A percentile compares a stretch with the other conserved stretches of the same genome.
Evolutionary conservation across 176 grass and related monocot genomes (phyloP).

Genomic region (Calamus simplicifolius): DNA sequence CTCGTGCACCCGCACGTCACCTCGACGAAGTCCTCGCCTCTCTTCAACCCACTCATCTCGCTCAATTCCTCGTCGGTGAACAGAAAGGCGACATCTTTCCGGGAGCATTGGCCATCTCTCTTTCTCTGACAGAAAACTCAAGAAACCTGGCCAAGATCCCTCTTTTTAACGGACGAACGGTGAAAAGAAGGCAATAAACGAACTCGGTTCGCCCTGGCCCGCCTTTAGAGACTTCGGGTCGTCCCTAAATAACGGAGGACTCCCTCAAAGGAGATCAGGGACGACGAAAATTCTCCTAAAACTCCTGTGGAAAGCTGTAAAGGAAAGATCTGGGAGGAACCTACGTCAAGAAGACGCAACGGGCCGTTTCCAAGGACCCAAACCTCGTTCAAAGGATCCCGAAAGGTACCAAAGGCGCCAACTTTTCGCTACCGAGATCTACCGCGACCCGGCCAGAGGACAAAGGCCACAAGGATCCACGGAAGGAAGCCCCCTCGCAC

Average conservation of each 20-base stretch:
- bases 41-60: constrained; percentile 64
- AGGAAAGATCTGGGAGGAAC: too few relatives aligned
- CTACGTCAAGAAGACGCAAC: too few relatives aligned
- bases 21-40: constrained; percentile 54
- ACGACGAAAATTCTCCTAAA: constrained; percentile 5
- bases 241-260: background rate
- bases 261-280: background rate
- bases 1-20: constrained; percentile 97
- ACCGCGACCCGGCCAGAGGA: constrained; percentile 2
- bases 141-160: constrained; percentile 40
- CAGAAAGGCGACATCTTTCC: constrained; percentile 23
- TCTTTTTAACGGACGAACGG: constrained; percentile 27
- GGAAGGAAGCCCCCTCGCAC: constrained; percentile 1
- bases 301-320: too few relatives aligned
- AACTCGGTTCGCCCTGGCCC: constrained; percentile 26
- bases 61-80: constrained; percentile 83
- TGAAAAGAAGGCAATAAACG: constrained; percentile 16
- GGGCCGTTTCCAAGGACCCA: too few relatives aligned
- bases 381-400: too few relatives aligned
- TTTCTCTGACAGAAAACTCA: constrained; percentile 18
- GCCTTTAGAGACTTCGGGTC: constrained; percentile 10
- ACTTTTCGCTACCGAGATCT: background rate
- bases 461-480: constrained; percentile 1
- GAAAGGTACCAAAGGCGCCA: background rate
- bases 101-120: constrained; percentile 33